Percentiles rank a stretch among this genome's conserved stretches.
These are phyloP conservation scores for Pseudogymnoascus sp. DNA, from an alignment of 2,329 filamentous ascomycete genomes.

Conservation along the genomic window DNA sequence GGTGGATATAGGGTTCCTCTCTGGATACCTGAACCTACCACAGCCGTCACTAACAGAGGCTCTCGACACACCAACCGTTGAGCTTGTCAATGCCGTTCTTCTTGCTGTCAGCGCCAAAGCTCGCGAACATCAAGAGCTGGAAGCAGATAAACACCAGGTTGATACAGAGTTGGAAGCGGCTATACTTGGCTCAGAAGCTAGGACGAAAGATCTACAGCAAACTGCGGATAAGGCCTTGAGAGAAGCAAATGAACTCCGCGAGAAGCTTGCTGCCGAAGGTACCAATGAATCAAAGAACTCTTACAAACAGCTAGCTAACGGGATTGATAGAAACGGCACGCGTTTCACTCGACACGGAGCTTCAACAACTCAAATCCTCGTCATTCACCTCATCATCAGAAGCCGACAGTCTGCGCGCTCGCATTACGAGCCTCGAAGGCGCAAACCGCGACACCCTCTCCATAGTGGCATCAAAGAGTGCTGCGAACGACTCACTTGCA, in stretches of 20 bases:
- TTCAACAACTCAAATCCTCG: constrained; percentile 68
- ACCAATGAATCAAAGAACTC: neutral
- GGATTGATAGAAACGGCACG: constrained; percentile 60
- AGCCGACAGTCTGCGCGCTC: constrained; percentile 67
- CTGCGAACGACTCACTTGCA: constrained; percentile 74
- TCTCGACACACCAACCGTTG: constrained; percentile 62
- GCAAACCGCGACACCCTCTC: constrained; percentile 87
- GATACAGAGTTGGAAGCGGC: constrained; percentile 92
- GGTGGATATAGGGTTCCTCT: constrained; percentile 65
- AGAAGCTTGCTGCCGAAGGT: constrained; percentile 80
- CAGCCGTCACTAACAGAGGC: constrained; percentile 53
- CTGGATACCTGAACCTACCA: constrained; percentile 61
- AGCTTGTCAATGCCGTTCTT: constrained; percentile 69
- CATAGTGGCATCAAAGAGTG: constrained; percentile 82
- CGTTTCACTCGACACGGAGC: constrained; percentile 69
- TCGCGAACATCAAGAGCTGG: constrained; percentile 71
- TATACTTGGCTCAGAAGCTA: constrained; percentile 73
- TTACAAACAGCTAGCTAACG: constrained; percentile 15
- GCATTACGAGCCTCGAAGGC: constrained; percentile 78
- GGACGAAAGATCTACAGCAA: constrained; percentile 71
- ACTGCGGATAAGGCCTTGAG: constrained; percentile 76
- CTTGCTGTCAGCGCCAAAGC: constrained; percentile 69
- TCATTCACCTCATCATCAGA: constrained; percentile 67
- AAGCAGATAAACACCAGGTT: constrained; percentile 77
- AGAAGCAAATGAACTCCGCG: constrained; percentile 72